A percentile compares a stretch with the other conserved stretches of the same genome.
phyloP scores from a whole-genome alignment of 2,329 filamentous ascomycete genomes.

The Xylariaceae sp. region DNA sequence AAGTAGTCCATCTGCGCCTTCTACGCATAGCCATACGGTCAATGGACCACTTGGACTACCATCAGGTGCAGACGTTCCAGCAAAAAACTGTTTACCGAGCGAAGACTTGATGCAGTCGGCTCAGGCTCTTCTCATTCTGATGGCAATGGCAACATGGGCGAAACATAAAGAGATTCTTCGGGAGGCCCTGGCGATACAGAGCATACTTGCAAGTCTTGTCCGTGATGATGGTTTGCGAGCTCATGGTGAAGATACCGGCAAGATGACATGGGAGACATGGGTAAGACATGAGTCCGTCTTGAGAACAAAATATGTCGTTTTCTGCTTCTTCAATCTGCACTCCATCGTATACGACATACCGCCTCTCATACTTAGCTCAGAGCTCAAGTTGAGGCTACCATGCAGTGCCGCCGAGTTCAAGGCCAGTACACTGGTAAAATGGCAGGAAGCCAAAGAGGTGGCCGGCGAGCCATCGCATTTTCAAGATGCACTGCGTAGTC shows the following conservation, averaged over 20 bases:
- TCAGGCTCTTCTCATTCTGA: conserved; percentile 34
- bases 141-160: conserved; percentile 23
- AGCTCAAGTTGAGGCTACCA: conserved; percentile 50
- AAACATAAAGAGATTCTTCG: conserved; percentile 11
- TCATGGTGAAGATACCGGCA: conserved; percentile 22
- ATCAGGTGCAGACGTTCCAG: too few relatives aligned
- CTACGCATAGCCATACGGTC: too few relatives aligned
- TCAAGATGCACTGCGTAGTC: conserved; percentile 28
- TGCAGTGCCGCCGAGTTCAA: conserved; percentile 46
- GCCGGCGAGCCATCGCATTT: conserved; percentile 13
- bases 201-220: conserved; percentile 11
- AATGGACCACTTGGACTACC: too few relatives aligned
- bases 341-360: conserved; percentile 60
- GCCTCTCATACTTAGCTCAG: conserved; percentile 50
- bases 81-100: too few relatives aligned
- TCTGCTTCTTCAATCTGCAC: conserved; percentile 51
- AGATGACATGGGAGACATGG: conserved; percentile 52
- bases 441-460: conserved; percentile 32
- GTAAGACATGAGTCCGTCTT: conserved; percentile 42
- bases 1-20: too few relatives aligned
- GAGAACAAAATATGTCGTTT: conserved; percentile 53
- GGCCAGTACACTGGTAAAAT: conserved; percentile 43
- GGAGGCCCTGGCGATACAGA: conserved; percentile 20
- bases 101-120: conserved; percentile 27
- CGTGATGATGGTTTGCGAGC: conserved; percentile 2